Evolutionary conservation across 2,329 filamentous ascomycete species (phyloP).

Genomic region (Xylariaceae sp.): DNA sequence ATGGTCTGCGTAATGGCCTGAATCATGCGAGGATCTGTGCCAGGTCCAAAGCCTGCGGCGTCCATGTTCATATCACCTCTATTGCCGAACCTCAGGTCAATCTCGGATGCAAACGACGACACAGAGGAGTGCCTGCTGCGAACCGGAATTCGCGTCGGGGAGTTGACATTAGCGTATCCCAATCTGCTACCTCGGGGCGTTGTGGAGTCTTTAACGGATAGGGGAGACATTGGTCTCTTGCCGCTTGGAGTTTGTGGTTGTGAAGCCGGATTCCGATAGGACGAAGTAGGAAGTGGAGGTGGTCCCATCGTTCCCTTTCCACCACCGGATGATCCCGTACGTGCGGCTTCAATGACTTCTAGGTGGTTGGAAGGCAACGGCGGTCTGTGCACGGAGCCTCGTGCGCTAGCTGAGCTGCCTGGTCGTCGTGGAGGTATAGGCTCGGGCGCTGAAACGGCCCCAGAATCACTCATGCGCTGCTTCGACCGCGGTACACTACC

Average conservation of each 20-base stretch:
- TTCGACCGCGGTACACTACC: slow-evolving; percentile 46
- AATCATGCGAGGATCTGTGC: slow-evolving; percentile 96
- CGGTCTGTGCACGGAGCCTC: slow-evolving; percentile 53
- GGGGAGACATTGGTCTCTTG: slow-evolving; percentile 46
- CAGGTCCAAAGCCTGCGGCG: slow-evolving; percentile 63
- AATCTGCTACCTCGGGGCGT: slow-evolving; percentile 59
- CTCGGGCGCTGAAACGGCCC: slow-evolving; percentile 42
- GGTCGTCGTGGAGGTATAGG: slow-evolving; percentile 56
- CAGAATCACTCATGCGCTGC: slow-evolving; percentile 41
- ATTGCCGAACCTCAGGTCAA: slow-evolving; percentile 91
- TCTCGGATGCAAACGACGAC: slow-evolving; percentile 92
- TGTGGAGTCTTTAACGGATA: slow-evolving; percentile 55
- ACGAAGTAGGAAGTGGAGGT: slow-evolving; percentile 80
- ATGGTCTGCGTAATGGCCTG: slow-evolving; percentile 99
- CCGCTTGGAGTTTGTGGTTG: slow-evolving; percentile 66
- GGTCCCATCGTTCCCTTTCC: slow-evolving; percentile 71
- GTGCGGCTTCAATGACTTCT: slow-evolving; percentile 80
- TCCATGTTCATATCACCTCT: slow-evolving; percentile 60
- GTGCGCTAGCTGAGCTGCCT: slow-evolving; percentile 72
- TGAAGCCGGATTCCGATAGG: slow-evolving; percentile 49
- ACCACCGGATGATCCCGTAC: slow-evolving; percentile 56
- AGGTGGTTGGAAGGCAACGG: slow-evolving; percentile 83
- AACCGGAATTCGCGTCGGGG: slow-evolving; percentile 47
- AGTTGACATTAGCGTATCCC: slow-evolving; percentile 51
- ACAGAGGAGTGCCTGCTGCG: slow-evolving; percentile 76